These are phyloP conservation scores for Claviceps sp. DNA, from an alignment of 2,329 filamentous ascomycete genomes.

Conservation along the genomic window DNA sequence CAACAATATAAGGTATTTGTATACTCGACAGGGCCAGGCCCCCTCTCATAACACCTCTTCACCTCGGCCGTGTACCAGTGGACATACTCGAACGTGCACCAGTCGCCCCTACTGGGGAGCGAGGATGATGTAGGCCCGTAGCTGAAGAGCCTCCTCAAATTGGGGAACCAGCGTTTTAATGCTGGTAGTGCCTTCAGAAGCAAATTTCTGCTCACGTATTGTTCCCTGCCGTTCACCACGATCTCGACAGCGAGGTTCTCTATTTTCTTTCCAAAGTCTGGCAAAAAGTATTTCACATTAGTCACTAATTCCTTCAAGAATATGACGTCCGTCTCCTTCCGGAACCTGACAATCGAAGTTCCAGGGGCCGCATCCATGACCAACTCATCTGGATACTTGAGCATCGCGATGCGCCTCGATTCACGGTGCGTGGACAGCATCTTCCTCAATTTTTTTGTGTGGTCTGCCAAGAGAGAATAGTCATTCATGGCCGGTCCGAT, in stretches of 20 bases:
- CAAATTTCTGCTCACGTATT: background rate
- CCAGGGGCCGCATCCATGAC: no score
- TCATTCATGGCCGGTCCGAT: conserved; percentile 8
- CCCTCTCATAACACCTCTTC: background rate
- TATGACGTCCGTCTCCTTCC: no score
- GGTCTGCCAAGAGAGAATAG: conserved; percentile 12
- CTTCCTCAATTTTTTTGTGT: conserved; percentile 16
- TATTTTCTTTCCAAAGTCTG: no score
- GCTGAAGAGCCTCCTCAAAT: conserved; percentile 7
- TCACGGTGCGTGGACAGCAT: conserved; percentile 23
- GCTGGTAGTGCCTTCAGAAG: conserved; percentile 1
- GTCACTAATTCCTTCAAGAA: no score
- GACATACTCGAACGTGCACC: conserved; percentile 19
- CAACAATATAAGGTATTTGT: conserved; percentile 17
- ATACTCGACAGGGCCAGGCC: conserved; percentile 13
- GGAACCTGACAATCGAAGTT: no score
- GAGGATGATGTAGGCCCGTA: conserved; percentile 12
- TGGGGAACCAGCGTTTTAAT: conserved; percentile 7
- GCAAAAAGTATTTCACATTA: no score
- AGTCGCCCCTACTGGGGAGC: conserved; percentile 7
- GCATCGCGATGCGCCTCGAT: conserved; percentile 20
- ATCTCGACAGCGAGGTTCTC: conserved; percentile 4
- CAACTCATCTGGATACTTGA: conserved; percentile 17
- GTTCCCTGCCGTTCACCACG: background rate
- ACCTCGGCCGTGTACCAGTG: conserved; percentile 12